Percentiles rank a stretch among this genome's conserved stretches.
phyloP scores from a whole-genome alignment of 148 eudicot species.

The Linanthus parryae region DNA sequence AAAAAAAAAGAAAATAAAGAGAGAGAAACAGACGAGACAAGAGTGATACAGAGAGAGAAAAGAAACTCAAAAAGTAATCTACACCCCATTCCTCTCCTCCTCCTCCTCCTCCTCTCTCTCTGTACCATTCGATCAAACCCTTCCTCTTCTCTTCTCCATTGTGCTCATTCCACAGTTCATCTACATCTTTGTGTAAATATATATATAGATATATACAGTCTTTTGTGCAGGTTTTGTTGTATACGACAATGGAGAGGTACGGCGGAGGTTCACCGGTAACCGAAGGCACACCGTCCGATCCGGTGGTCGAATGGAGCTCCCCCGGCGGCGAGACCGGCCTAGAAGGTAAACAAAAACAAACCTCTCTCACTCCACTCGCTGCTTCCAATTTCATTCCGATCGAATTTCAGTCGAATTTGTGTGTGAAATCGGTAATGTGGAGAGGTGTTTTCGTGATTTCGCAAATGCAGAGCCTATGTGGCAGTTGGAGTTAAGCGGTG shows the following conservation, averaged over 20 bases:
- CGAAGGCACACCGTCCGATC: conserved; percentile 16
- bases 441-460: conserved; percentile 16
- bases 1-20: no score
- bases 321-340: conserved; percentile 19
- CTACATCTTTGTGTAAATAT: not conserved
- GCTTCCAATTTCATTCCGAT: conserved; percentile 2
- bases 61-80: conserved; percentile 4
- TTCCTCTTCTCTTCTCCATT: not conserved
- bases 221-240: not conserved
- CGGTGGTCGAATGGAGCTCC: conserved; percentile 10
- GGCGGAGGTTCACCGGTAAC: conserved; percentile 2
- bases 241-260: conserved; percentile 21
- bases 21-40: conserved; percentile 2
- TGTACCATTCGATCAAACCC: conserved; percentile 14
- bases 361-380: not conserved
- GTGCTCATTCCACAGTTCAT: not conserved
- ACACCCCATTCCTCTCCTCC: conserved; percentile 2
- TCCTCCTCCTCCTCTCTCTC: not conserved
- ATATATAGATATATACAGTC: not conserved
- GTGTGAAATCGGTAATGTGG: conserved; percentile 14
- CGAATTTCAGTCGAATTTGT: conserved; percentile 12
- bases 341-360: conserved; percentile 10
- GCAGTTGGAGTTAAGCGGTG: conserved; percentile 51
- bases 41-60: conserved; percentile 4
- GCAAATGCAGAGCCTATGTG: conserved; percentile 67